These are phyloP conservation scores for Talaromyces marneffei DNA, from an alignment of 2,329 filamentous ascomycete species.

Conservation along the genomic window DNA sequence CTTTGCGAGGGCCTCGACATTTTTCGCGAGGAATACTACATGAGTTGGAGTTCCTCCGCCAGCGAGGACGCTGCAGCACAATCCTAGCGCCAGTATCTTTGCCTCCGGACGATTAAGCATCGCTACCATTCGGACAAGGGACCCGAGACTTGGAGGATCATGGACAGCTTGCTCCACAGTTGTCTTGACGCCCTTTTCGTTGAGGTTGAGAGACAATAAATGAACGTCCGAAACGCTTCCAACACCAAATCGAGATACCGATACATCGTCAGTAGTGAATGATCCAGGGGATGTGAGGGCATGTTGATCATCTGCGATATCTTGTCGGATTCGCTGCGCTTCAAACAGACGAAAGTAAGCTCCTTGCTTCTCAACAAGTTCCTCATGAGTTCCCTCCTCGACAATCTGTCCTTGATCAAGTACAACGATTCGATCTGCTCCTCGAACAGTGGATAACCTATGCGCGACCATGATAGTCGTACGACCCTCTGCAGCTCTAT, in stretches of 20 bases:
- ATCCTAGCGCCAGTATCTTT: slow-evolving; percentile 65
- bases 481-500: neutral
- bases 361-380: neutral
- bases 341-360: neutral
- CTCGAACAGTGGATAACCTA: neutral
- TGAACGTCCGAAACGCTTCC: neutral
- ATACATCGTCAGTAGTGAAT: neutral
- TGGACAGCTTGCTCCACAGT: neutral
- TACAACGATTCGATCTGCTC: neutral
- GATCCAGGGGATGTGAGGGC: neutral
- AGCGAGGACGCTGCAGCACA: slow-evolving; percentile 68
- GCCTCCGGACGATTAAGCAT: slow-evolving; percentile 69
- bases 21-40: slow-evolving; percentile 81
- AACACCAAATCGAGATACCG: neutral
- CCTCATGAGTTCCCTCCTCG: neutral
- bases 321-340: neutral
- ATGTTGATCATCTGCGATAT: neutral
- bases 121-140: neutral
- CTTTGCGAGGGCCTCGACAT: slow-evolving; percentile 66
- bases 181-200: neutral
- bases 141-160: neutral
- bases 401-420: neutral
- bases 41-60: slow-evolving; percentile 73
- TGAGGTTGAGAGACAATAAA: neutral
- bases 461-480: neutral